Base-by-base conservation (phyloP, 2,329 filamentous ascomycete species). In the Calonectria pseudoturangicola region DNA sequence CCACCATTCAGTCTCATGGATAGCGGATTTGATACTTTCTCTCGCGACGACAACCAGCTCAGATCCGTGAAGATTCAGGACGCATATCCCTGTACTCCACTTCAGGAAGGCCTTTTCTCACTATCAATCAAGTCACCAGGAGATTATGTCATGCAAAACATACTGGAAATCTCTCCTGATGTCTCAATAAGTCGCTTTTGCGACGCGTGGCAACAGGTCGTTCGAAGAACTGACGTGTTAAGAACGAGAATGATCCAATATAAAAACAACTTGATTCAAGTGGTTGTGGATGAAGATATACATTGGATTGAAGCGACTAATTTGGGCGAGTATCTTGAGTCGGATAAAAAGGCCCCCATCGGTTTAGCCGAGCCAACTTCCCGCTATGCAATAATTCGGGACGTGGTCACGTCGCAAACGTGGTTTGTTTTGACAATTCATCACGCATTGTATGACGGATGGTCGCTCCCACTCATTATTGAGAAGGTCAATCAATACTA, bases 201-300 rank as follows among this genome's bases (percentile, higher is more conserved):
- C 2, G 12, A 15, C 0, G 74, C 77, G 9, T 78, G 74, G 77
- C 51, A 76, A 9, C 16, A 64, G 1, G 68, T 72, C 0, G 41
- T 65, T 12, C 30, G 50, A 1, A 12, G 25, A 2, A 56, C 60
- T 1, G 51, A 75, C 2, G 87, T 88, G 36, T 79, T 89, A 13
- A 83, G 88, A 4, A 87, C 87, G 0, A 83, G 87, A 48, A 86
- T 89, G 54, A 82, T 88, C 0, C 86, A 88, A 30, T 80, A 85
- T 4, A 7, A 54, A 78, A 83, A 0, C 77, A 79, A 1, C 76
- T 80, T 10, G 86, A 87, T 86, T 63, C 87, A 89, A 71, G 85
- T 87, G 0, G 85, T 89, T 8, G 72, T 87, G 41, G 81, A 82
- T 27, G 81, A 84, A 36, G 77, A 78, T 13, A 83, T 86, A n/a